Evolutionary conservation across 805 yeast species (phyloP).

Genomic region (Candida sanyiensis): DNA sequence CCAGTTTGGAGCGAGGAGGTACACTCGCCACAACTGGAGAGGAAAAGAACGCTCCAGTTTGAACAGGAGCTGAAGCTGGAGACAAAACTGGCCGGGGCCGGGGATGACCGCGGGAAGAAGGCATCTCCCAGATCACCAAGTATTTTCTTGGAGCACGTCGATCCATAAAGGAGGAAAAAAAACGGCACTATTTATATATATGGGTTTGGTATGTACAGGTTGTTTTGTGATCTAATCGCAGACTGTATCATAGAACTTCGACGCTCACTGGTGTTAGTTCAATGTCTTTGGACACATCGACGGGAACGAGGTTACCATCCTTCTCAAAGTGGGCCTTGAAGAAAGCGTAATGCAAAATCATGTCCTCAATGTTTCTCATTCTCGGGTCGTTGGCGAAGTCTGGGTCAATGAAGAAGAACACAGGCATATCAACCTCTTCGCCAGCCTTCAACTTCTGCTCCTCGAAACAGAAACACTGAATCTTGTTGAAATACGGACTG

Average conservation of each 20-base stretch:
- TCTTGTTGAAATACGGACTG: constrained; percentile 93
- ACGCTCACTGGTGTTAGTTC: constrained; percentile 22
- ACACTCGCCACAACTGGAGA: constrained; percentile 1
- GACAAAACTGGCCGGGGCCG: background rate
- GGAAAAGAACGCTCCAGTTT: background rate
- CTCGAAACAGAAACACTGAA: constrained; percentile 97
- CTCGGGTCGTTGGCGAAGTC: constrained; percentile 90
- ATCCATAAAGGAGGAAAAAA: background rate
- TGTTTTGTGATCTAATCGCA: too few species aligned
- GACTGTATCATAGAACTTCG: constrained; percentile 2
- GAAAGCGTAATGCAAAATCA: constrained; percentile 88
- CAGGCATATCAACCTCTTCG: constrained; percentile 98
- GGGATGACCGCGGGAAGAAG: background rate
- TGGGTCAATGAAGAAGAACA: constrained; percentile 94
- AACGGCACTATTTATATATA: background rate
- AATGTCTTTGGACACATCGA: constrained; percentile 22
- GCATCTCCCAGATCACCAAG: constrained; percentile 7
- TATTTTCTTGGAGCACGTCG: constrained; percentile 4
- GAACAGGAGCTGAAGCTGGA: constrained; percentile 3
- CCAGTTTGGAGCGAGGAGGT: constrained; percentile 14
- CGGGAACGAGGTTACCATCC: constrained; percentile 31
- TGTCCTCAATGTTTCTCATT: constrained; percentile 85
- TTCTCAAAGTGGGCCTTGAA: constrained; percentile 54
- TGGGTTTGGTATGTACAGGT: background rate
- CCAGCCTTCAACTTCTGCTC: constrained; percentile 92